Evolutionary conservation across 169 alveolate genomes (phyloP).

Genomic region (Plasmodium malariae): DNA sequence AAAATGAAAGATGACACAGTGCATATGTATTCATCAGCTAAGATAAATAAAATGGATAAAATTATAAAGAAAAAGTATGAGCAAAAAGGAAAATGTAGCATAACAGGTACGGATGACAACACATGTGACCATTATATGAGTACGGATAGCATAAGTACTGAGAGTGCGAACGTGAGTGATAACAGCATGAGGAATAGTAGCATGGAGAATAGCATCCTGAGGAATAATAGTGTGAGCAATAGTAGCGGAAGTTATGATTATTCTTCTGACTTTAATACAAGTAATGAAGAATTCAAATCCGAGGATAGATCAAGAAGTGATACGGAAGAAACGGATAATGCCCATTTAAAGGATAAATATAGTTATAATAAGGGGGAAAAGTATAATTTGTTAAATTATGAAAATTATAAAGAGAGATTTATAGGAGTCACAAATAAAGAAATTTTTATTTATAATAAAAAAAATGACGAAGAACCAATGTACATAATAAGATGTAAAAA

Average conservation of each 20-base stretch:
- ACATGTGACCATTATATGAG: too few relatives aligned
- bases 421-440: conserved; percentile 72
- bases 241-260: conserved; percentile 5
- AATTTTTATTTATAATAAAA: conserved; percentile 46
- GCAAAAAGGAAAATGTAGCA: too few relatives aligned
- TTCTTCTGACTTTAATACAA: background rate
- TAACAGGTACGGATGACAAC: too few relatives aligned
- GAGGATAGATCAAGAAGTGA: conserved; percentile 7
- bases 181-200: background rate
- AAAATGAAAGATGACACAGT: background rate
- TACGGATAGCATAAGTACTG: background rate
- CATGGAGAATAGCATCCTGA: background rate
- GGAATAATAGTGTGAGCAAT: background rate
- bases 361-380: conserved; percentile 5
- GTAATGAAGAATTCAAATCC: background rate
- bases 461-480: conserved; percentile 61
- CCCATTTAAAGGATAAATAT: conserved; percentile 15
- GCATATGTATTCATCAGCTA: background rate
- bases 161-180: background rate
- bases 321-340: background rate
- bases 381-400: conserved; percentile 20
- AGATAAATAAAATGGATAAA: background rate
- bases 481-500: conserved; percentile 34
- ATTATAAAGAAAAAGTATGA: background rate
- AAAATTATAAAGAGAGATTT: conserved; percentile 64